A percentile compares a stretch with the other conserved stretches of the same genome.
Evolutionary conservation across 306 rosid species (phyloP).

Genomic region (Rubus idaeus): DNA sequence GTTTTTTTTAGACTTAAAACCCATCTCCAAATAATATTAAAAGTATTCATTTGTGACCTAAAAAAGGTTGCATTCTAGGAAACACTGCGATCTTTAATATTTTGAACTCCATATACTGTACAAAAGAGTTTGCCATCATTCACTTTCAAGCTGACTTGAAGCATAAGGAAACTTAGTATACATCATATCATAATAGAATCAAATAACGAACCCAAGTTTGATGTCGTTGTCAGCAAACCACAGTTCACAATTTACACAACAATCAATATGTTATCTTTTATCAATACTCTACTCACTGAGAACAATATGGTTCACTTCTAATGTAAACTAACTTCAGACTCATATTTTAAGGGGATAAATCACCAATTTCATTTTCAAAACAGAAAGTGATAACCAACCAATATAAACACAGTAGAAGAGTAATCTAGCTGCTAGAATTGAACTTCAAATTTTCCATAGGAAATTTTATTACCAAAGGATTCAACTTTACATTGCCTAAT

Average conservation of each 20-base stretch:
- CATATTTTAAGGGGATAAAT: too few species aligned
- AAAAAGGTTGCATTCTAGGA: background rate
- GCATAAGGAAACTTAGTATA: background rate
- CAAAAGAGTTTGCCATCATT: background rate
- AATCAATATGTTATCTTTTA: background rate
- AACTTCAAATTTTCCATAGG: background rate
- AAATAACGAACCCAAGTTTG: background rate
- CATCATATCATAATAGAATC: background rate
- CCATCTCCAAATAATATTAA: background rate
- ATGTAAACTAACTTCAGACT: background rate
- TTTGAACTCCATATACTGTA: background rate
- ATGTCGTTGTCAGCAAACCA: background rate
- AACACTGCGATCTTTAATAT: background rate
- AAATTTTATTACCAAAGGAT: background rate
- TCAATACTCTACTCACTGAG: background rate
- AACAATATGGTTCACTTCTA: background rate
- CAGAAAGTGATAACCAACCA: background rate
- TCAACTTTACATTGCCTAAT: background rate
- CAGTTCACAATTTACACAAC: background rate
- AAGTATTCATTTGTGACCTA: background rate
- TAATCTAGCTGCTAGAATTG: constrained; percentile 9
- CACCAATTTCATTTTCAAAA: background rate
- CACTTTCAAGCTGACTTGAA: background rate
- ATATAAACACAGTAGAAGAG: background rate
- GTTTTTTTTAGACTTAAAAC: background rate